Conservation (phyloP, 2,329 filamentous ascomycete species). For the Pestalotiopsis sp. region DNA sequence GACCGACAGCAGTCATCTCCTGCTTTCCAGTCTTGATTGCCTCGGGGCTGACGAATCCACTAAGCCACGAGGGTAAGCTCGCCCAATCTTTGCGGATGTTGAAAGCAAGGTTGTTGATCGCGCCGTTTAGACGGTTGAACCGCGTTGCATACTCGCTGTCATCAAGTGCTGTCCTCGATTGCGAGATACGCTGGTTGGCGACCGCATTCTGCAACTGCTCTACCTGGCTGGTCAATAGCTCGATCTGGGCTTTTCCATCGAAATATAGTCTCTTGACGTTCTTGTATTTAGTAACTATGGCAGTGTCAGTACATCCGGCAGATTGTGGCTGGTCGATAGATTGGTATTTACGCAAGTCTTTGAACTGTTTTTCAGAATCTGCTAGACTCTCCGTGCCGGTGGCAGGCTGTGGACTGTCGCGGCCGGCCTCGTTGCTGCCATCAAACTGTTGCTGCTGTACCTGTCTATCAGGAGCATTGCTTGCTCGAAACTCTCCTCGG, state of each 20-base stretch:
- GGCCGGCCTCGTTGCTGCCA: conserved; percentile 47
- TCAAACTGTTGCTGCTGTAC: conserved; percentile 35
- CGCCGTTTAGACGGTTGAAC: conserved; percentile 88
- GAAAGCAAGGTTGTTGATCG: conserved; percentile 93
- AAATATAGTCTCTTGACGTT: conserved; percentile 98
- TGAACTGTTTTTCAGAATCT: conserved; percentile 58
- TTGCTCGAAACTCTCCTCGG: conserved; percentile 41
- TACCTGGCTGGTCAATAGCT: conserved; percentile 83
- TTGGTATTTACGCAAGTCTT: conserved; percentile 55
- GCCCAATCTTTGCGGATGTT: conserved; percentile 96
- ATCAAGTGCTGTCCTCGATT: conserved; percentile 91
- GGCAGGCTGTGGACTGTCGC: conserved; percentile 59
- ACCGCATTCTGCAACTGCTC: conserved; percentile 97
- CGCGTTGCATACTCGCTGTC: conserved; percentile 91
- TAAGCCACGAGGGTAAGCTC: conserved; percentile 78
- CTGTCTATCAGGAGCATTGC: conserved; percentile 36
- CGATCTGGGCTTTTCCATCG: conserved; percentile 90
- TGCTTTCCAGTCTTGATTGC: conserved; percentile 87
- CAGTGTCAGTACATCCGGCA: conserved; percentile 32
- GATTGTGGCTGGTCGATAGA: neutral
- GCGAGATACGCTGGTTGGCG: conserved; percentile 91
- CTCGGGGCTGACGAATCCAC: conserved; percentile 79
- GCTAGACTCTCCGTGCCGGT: conserved; percentile 41
- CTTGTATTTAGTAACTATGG: conserved; percentile 87
- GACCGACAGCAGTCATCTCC: conserved; percentile 95